These are phyloP conservation scores for Xylaria sp. DNA, from an alignment of 2,329 filamentous ascomycete genomes.

Conservation along the genomic window DNA sequence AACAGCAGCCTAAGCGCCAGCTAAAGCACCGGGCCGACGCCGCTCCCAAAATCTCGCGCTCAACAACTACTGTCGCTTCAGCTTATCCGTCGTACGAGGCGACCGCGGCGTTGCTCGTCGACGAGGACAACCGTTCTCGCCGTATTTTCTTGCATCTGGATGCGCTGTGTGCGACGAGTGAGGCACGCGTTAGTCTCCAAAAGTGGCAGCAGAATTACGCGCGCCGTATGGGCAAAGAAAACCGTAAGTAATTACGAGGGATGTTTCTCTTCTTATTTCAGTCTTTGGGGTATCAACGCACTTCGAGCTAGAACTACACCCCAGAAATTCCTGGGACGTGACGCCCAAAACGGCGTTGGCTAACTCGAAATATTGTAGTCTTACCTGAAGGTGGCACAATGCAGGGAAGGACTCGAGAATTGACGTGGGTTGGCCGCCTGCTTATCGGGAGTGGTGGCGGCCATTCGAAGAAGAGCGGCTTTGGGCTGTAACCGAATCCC, in stretches of 20 bases:
- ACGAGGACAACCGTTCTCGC: conserved; percentile 51
- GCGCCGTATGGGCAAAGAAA: conserved; percentile 44
- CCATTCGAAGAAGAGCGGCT: conserved; percentile 19
- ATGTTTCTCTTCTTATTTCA: neutral
- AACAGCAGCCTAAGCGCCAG: neutral
- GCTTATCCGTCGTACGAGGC: neutral
- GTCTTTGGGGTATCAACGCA: too few species aligned
- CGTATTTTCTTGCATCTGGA: conserved; percentile 56
- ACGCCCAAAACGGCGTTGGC: neutral
- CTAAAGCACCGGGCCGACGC: neutral
- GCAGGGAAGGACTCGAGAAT: conserved; percentile 24
- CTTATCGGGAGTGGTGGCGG: conserved; percentile 27
- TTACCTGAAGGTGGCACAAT: conserved; percentile 46
- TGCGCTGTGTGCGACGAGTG: conserved; percentile 51
- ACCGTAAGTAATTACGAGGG: conserved; percentile 9
- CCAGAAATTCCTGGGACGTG: too few species aligned
- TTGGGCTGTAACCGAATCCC: neutral
- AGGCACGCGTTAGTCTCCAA: conserved; percentile 55
- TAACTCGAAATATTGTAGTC: conserved; percentile 35
- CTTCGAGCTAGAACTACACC: too few species aligned
- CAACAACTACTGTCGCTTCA: neutral
- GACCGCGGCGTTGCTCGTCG: conserved; percentile 27
- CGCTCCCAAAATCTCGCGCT: neutral
- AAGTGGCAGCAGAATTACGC: conserved; percentile 58
- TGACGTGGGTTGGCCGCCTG: conserved; percentile 39